These are phyloP conservation scores for Sherardia arvensis DNA, from an alignment of 257 asterid species.

Conservation along the genomic window DNA sequence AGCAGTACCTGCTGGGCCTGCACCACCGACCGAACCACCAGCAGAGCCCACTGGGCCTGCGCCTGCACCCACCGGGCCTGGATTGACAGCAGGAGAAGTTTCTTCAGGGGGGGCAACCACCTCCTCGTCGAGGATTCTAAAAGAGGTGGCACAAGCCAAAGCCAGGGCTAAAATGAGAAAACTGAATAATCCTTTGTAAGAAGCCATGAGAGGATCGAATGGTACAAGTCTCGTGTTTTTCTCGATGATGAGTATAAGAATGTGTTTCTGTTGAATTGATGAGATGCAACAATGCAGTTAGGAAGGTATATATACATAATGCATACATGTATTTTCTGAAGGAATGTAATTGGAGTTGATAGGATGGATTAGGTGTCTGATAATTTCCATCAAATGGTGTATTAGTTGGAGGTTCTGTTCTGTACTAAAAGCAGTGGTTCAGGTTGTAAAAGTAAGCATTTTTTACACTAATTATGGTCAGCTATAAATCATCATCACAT, in stretches of 20 bases:
- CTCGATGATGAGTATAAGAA: neutral
- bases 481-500: neutral
- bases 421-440: conserved; percentile 3
- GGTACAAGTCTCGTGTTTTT: neutral
- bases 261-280: conserved; percentile 5
- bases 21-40: conserved; percentile 7
- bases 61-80: neutral
- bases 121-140: conserved; percentile 30
- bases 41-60: neutral
- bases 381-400: conserved; percentile 21
- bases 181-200: conserved; percentile 8
- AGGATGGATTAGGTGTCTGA: conserved; percentile 52
- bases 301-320: conserved; percentile 18
- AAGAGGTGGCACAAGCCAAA: conserved; percentile 11
- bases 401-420: conserved; percentile 13
- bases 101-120: conserved; percentile 17
- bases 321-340: conserved; percentile 2
- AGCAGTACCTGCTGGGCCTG: neutral
- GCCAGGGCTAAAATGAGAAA: conserved; percentile 19
- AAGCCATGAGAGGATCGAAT: conserved; percentile 16
- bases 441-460: conserved; percentile 3
- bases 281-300: neutral
- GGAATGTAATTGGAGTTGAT: conserved; percentile 41
- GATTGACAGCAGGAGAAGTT: conserved; percentile 12
- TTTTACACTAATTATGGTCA: conserved; percentile 7